Base-by-base conservation (phyloP, 805 yeast genomes). In the Kockiozyma suomiensis region DNA sequence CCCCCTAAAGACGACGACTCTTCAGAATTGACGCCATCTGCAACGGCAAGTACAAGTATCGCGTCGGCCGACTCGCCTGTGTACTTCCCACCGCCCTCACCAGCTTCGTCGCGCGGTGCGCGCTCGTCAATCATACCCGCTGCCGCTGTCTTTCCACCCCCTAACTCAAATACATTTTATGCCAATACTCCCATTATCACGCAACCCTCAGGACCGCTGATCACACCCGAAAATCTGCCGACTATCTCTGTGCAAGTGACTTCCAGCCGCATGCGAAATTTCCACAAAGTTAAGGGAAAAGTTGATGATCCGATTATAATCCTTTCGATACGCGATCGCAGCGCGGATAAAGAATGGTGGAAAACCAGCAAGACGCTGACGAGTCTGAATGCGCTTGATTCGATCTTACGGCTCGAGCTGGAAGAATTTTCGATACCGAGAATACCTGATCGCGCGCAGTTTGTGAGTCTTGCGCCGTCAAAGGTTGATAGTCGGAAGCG, bases 261-360 rank as follows among this genome's bases (percentile, higher is more conserved):
- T 65, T 32, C 75, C 61, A 59, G 69, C 48, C 58, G 70, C 54
- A 72, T 73, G 60, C 37, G 77, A 72, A 41, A 64, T 73, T 8
- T 61, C 30, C 50, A 46, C 40, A 59, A 64, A 52, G 17, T 45
- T 19, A 48, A 54, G 33, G 43, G 37, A 41, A 79, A 79, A 64
- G 66, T 76, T 0, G 87, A 83, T 41, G 90, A 86, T 43, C 85
- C 87, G 17, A 74, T 74, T 30, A 78, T 88, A 23, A 78, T 87
- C 0, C 79, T 92, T 55, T 80, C 86, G 17, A 83, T 88, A 3
- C 75, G 80, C 48, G 93, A 88, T 66, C 80, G 85, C 35, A 83
- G 79, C 25, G 74, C 85, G 1, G 76, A 78, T 41, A 84, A 84
- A 61, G 90, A 85, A 67, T 81, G 88, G 77, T 92, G 96, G 87